Evolutionary conservation across 2,329 filamentous ascomycete species (phyloP).

Genomic region (Grosmannia huntii): DNA sequence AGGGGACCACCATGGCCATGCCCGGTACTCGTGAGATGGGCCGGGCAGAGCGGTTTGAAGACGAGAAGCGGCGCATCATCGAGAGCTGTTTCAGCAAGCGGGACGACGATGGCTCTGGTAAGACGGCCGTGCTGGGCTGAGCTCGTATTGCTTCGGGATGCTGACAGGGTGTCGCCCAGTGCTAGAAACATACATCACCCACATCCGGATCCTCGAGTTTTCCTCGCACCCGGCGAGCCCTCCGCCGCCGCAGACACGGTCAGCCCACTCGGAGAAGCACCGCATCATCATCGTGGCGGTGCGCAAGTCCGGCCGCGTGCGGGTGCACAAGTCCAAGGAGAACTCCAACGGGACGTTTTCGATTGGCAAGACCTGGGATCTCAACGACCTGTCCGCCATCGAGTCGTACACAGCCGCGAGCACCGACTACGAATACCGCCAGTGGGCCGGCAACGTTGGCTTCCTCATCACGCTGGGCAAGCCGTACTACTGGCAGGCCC

Average conservation of each 20-base stretch:
- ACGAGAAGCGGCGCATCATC: slow-evolving; percentile 89
- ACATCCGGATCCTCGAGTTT: slow-evolving; percentile 85
- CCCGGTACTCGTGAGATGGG: slow-evolving; percentile 24
- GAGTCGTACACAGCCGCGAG: slow-evolving; percentile 63
- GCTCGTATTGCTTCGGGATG: not conserved
- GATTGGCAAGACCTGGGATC: slow-evolving; percentile 95
- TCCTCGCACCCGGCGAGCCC: slow-evolving; percentile 69
- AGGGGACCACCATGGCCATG: slow-evolving; percentile 18
- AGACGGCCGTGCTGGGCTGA: slow-evolving; percentile 17
- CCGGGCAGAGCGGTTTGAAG: slow-evolving; percentile 78
- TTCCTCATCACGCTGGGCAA: slow-evolving; percentile 86
- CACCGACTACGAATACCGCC: slow-evolving; percentile 44
- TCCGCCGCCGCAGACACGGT: slow-evolving; percentile 63
- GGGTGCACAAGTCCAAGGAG: slow-evolving; percentile 94
- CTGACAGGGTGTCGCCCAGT: slow-evolving; percentile 30
- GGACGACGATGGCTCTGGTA: slow-evolving; percentile 76
- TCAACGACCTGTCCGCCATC: slow-evolving; percentile 76
- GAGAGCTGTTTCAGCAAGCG: slow-evolving; percentile 89
- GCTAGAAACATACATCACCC: slow-evolving; percentile 92
- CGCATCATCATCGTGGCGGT: slow-evolving; percentile 90
- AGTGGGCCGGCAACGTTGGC: slow-evolving; percentile 73
- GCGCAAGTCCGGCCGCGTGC: slow-evolving; percentile 79
- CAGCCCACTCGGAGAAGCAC: slow-evolving; percentile 66
- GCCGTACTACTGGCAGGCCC: slow-evolving; percentile 93
- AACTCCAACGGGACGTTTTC: slow-evolving; percentile 90